Evolutionary conservation across 2,329 filamentous ascomycete species (phyloP).

Genomic region (Phyllosticta paracitricarpa): DNA sequence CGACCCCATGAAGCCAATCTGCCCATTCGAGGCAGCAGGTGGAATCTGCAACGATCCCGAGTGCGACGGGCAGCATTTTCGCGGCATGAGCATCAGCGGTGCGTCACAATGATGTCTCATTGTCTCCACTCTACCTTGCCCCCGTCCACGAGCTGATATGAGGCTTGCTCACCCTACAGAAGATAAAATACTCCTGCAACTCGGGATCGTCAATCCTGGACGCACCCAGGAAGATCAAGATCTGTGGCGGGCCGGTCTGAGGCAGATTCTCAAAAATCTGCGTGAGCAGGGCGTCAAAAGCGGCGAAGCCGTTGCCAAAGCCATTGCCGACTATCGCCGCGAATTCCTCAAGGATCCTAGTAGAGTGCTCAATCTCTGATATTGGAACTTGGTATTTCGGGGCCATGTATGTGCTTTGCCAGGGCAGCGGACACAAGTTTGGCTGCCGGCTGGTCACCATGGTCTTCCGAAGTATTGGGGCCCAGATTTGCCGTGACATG

Average conservation of each 20-base stretch:
- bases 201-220: constrained; percentile 54
- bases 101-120: constrained; percentile 38
- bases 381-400: not conserved
- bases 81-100: constrained; percentile 63
- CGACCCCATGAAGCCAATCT: constrained; percentile 62
- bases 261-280: constrained; percentile 27
- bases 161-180: constrained; percentile 39
- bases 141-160: constrained; percentile 27
- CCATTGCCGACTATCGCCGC: constrained; percentile 30
- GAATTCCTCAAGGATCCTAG: constrained; percentile 29
- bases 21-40: constrained; percentile 62
- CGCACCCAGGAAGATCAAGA: constrained; percentile 52
- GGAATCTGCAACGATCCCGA: constrained; percentile 62
- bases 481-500: constrained; percentile 7
- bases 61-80: constrained; percentile 76
- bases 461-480: not conserved
- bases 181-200: constrained; percentile 61
- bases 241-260: constrained; percentile 33
- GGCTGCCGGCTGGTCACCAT: not conserved
- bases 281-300: constrained; percentile 28
- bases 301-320: constrained; percentile 27
- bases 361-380: not conserved
- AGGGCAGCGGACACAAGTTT: not conserved
- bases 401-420: not conserved
- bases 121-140: constrained; percentile 3